Base-by-base conservation (phyloP, 2,329 filamentous ascomycete species). In the Westerdykella ornata region DNA sequence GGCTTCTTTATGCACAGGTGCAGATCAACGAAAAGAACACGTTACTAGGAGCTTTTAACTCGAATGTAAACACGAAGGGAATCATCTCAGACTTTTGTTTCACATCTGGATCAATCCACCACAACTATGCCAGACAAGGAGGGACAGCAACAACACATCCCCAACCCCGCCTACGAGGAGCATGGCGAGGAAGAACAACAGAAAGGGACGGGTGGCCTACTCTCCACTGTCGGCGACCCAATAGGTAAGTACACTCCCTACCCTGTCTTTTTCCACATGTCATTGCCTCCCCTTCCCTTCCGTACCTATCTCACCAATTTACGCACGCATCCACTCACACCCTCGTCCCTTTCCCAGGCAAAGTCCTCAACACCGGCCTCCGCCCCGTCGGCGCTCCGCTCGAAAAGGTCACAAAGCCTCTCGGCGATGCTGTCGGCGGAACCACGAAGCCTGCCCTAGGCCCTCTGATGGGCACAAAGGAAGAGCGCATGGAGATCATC, bases 351-450 rank as follows among this genome's bases (percentile, higher is more conserved):
- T 19, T n/a, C 35, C 11, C 39, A 64, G 66, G 66, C 42, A 61
- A 60, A 37, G 66, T 54, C 41, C 62, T 68, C 9, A 49, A 53
- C 45, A 68, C 58, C 4, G 63, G 49, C 22, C 62, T 69, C 37
- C 59, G 60, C 43, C 66, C 66, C 42, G 50, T 69, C 42, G 66
- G 66, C 49, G 59, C 56, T 1, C 60, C 60, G 15, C 52, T 69
- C 16, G 62, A 63, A 42, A 62, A 60, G 45, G 42, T 68, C 6
- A 67, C 66, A 3, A 57, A 57, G 17, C 66, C 66, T 1, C 53
- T 69, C 4, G 60, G 60, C 46, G 53, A 56, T 36, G 60, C 57
- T 4, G 33, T 68, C 2, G 66, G 66, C 46, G 62, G 62, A 41
- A 46, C 56, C 16, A 68, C 65, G 6, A 59, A 60, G 6, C 55